phyloP scores from a whole-genome alignment of 192 early-diverging fungal species.

The Ambispora gerdemannii region DNA sequence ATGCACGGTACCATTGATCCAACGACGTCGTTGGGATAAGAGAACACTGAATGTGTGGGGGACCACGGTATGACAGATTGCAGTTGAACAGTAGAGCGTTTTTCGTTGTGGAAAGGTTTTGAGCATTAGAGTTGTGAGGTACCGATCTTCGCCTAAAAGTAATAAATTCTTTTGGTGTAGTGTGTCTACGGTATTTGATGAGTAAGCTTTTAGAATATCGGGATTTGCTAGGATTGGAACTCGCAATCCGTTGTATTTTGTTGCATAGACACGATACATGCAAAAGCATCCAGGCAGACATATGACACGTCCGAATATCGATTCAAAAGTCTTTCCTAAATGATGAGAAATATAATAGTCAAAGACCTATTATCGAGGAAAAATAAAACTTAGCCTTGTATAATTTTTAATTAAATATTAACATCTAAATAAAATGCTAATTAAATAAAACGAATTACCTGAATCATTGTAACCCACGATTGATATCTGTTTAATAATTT shows the following conservation, averaged over 20 bases:
- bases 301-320: constrained; percentile 68
- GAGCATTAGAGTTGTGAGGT: constrained; percentile 78
- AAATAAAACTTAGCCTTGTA: too few relatives aligned
- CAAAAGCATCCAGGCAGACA: constrained; percentile 76
- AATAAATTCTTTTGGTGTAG: constrained; percentile 81
- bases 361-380: constrained; percentile 58
- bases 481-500: constrained; percentile 90
- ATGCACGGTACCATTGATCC: constrained; percentile 94
- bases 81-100: constrained; percentile 77
- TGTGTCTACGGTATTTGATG: constrained; percentile 70
- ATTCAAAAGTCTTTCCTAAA: constrained; percentile 69
- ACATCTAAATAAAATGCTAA: background rate
- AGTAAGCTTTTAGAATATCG: constrained; percentile 77
- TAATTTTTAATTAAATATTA: background rate
- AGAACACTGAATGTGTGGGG: constrained; percentile 76
- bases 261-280: constrained; percentile 73
- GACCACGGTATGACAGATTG: constrained; percentile 76
- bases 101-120: constrained; percentile 78
- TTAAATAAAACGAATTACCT: constrained; percentile 38
- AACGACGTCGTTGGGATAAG: constrained; percentile 85
- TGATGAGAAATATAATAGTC: constrained; percentile 78
- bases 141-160: constrained; percentile 81
- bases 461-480: constrained; percentile 87
- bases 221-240: constrained; percentile 81
- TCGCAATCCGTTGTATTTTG: constrained; percentile 59